Base-by-base conservation (phyloP, 1,284 basidiomycete species). In the Inonotus hispidus region DNA sequence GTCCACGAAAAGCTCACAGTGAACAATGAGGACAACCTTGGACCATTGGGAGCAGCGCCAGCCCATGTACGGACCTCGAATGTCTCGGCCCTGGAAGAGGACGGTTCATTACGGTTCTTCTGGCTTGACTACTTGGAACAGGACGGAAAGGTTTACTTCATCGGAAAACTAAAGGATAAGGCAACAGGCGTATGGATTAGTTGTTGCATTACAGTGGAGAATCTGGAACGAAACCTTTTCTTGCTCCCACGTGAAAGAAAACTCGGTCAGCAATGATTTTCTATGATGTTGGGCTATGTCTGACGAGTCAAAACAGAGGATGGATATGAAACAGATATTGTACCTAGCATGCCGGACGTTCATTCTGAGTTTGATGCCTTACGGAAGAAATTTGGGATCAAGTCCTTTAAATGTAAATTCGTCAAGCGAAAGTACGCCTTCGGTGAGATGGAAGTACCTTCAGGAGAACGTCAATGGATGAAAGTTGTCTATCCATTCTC, bases 371-470 rank as follows among this genome's bases (percentile, higher is more conserved):
- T 98, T 68, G 92, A 96, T 65, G 75, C 80, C 49, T 79, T 97
- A 56, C 81, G 93, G 41, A 81, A 82, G 69, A 84, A 90, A 68
- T 74, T 85, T 38, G 84, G 84, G 8, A 89, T 98, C 71, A 92
- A 91, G 70, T 76, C 81, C 38, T 95, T 87, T 82, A 86, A 82
- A 65, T 83, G 80, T 14, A 94, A 92, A 67, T 92, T 89, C 72
- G 95, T 99, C 23, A 84, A 88, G 66, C 82, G 96, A 53, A 93
- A 90, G 67, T 99, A 99, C 71, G 95, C 92, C 0, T 99, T 99
- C 71, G 95, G 94, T 37, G 87, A 92, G 68, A 80, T 82, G 60
- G 88, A 90, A 53, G 84, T 98, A 0, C 93, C 95, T 1, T 81
- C 84, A 62, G 87, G 84, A 32, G 90, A 93, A 72, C 81, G 82